A percentile compares a stretch with the other conserved stretches of the same genome.
Evolutionary conservation across 2,329 filamentous ascomycete species (phyloP).

Genomic region (Diaporthe destruens): DNA sequence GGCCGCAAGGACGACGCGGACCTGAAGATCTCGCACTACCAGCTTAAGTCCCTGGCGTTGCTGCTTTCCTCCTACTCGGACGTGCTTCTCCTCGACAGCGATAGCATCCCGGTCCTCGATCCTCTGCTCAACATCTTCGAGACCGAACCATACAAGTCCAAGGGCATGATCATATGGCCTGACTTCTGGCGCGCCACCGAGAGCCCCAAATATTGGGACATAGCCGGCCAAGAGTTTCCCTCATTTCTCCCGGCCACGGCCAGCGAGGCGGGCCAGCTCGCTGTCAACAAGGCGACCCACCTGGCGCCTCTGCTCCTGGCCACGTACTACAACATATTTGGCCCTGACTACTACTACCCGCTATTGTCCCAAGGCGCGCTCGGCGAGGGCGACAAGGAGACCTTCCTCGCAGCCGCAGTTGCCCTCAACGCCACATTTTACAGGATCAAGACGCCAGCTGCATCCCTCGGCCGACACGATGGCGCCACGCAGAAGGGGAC

Average conservation of each 20-base stretch:
- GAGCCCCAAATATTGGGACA: conserved; percentile 59
- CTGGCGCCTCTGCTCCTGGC: conserved; percentile 60
- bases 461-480: conserved; percentile 50
- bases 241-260: conserved; percentile 44
- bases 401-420: conserved; percentile 59
- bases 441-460: conserved; percentile 52
- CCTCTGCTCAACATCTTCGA: conserved; percentile 58
- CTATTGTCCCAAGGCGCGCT: conserved; percentile 58
- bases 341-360: conserved; percentile 63
- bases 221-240: conserved; percentile 53
- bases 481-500: conserved; percentile 46
- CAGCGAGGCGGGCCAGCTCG: conserved; percentile 60
- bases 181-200: conserved; percentile 63
- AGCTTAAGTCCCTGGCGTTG: conserved; percentile 69
- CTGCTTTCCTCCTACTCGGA: conserved; percentile 71
- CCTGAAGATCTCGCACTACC: conserved; percentile 52
- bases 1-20: conserved; percentile 32
- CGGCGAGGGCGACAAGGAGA: conserved; percentile 63
- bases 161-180: conserved; percentile 69
- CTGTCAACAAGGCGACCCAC: conserved; percentile 62
- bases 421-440: conserved; percentile 56
- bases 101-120: conserved; percentile 61
- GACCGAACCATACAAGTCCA: conserved; percentile 63
- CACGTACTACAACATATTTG: conserved; percentile 68
- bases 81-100: conserved; percentile 70